phyloP scores from a whole-genome alignment of 1,284 basidiomycete genomes.

The Microbotryomycetes sp. region DNA sequence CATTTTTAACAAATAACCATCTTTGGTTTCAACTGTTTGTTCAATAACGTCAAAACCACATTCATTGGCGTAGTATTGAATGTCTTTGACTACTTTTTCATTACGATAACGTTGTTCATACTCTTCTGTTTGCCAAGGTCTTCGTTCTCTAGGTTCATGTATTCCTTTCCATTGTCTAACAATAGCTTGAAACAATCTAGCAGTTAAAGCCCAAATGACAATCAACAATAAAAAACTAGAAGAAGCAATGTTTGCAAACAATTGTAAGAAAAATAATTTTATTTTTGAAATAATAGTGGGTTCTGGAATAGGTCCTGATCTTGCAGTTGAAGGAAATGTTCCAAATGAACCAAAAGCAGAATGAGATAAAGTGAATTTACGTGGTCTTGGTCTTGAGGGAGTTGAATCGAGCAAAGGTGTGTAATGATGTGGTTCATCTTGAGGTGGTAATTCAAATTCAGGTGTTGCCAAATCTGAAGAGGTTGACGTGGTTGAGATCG shows the following conservation, averaged over 20 bases:
- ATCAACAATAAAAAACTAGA: conserved; percentile 49
- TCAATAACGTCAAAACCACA: conserved; percentile 55
- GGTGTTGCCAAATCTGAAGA: conserved; percentile 5
- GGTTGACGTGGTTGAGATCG: conserved; percentile 17
- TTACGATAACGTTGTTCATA: conserved; percentile 48
- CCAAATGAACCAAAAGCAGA: conserved; percentile 35
- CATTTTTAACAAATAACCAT: conserved; percentile 53
- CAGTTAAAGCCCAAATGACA: conserved; percentile 43
- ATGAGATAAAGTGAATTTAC: conserved; percentile 32
- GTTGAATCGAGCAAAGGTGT: conserved; percentile 26
- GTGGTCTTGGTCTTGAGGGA: conserved; percentile 31
- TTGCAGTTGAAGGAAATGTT: conserved; percentile 37
- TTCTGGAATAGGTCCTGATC: conserved; percentile 35
- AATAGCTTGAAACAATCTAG: conserved; percentile 13
- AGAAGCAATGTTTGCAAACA: conserved; percentile 48
- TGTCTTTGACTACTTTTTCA: conserved; percentile 52
- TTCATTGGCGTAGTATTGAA: conserved; percentile 52
- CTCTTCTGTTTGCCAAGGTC: conserved; percentile 49
- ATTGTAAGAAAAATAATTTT: conserved; percentile 47
- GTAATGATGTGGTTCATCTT: conserved; percentile 1
- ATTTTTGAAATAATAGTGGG: conserved; percentile 38
- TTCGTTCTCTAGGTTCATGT: conserved; percentile 34
- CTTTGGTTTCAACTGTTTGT: conserved; percentile 54
- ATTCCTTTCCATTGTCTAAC: conserved; percentile 19
- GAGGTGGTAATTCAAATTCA: not conserved